A percentile compares a stretch with the other conserved stretches of the same genome.
phyloP scores from a whole-genome alignment of 2,329 filamentous ascomycete species.

The Acrodontium crateriforme region DNA sequence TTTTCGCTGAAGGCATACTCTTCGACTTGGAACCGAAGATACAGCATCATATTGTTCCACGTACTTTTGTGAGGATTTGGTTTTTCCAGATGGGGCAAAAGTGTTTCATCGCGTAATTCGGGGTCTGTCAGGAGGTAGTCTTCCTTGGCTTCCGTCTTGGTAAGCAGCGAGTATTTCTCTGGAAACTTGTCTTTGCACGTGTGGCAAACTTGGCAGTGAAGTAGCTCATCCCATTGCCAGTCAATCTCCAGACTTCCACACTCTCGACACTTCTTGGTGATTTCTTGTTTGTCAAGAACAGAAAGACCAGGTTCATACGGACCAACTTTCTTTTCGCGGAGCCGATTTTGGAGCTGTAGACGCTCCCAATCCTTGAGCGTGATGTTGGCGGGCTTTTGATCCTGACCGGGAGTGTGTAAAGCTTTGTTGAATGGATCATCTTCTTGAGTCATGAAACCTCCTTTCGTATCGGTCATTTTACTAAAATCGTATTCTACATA shows the following conservation, averaged over 20 bases:
- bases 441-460: conserved; percentile 78
- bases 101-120: conserved; percentile 74
- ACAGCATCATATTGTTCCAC: conserved; percentile 99
- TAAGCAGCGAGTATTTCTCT: conserved; percentile 88
- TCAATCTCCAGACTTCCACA: conserved; percentile 80
- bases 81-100: conserved; percentile 74
- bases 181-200: conserved; percentile 78
- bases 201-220: conserved; percentile 61
- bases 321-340: conserved; percentile 61
- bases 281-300: conserved; percentile 44
- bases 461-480: conserved; percentile 95
- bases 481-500: conserved; percentile 97
- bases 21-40: conserved; percentile 84
- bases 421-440: conserved; percentile 86
- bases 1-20: conserved; percentile 69
- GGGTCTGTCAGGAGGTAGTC: conserved; percentile 93
- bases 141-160: conserved; percentile 90
- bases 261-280: conserved; percentile 61
- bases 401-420: conserved; percentile 45
- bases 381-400: conserved; percentile 69
- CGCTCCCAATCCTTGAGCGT: conserved; percentile 84
- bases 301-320: conserved; percentile 85
- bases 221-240: conserved; percentile 84
- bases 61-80: conserved; percentile 93
- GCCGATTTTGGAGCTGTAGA: conserved; percentile 56